phyloP scores from a whole-genome alignment of 345 rosid genomes.

The Sisymbrium irio region DNA sequence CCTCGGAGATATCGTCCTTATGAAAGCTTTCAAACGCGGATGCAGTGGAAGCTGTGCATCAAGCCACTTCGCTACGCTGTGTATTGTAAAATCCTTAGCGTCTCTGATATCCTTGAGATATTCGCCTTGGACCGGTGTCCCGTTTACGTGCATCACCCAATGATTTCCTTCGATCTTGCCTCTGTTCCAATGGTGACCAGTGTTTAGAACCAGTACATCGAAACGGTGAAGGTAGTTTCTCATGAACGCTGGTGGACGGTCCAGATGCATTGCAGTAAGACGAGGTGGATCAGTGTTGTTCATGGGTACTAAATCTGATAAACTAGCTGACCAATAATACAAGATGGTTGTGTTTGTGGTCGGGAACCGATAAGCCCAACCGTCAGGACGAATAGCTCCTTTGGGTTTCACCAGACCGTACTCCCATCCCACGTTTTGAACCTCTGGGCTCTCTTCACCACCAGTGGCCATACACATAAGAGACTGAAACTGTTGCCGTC shows the following conservation, averaged over 20 bases:
- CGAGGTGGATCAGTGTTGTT: slow-evolving; percentile 38
- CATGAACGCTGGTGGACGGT: slow-evolving; percentile 72
- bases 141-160: slow-evolving; percentile 66
- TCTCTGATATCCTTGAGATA: slow-evolving; percentile 40
- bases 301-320: slow-evolving; percentile 49
- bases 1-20: slow-evolving; percentile 70
- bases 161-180: slow-evolving; percentile 66
- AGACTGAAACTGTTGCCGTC: slow-evolving; percentile 76
- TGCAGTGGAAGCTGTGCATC: slow-evolving; percentile 55
- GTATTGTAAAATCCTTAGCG: slow-evolving; percentile 59
- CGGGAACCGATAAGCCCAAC: slow-evolving; percentile 63
- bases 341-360: slow-evolving; percentile 68
- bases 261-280: slow-evolving; percentile 65
- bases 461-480: slow-evolving; percentile 78
- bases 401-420: slow-evolving; percentile 53
- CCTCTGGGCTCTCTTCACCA: slow-evolving; percentile 50
- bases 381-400: slow-evolving; percentile 64
- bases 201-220: slow-evolving; percentile 64
- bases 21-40: slow-evolving; percentile 59
- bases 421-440: slow-evolving; percentile 58
- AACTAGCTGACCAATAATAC: slow-evolving; percentile 73
- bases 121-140: slow-evolving; percentile 41
- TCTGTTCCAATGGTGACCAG: slow-evolving; percentile 88
- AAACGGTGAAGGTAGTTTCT: slow-evolving; percentile 48
- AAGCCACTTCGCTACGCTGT: slow-evolving; percentile 58